Base-by-base conservation (phyloP, 345 rosid genomes). In the Citrus reticulata region DNA sequence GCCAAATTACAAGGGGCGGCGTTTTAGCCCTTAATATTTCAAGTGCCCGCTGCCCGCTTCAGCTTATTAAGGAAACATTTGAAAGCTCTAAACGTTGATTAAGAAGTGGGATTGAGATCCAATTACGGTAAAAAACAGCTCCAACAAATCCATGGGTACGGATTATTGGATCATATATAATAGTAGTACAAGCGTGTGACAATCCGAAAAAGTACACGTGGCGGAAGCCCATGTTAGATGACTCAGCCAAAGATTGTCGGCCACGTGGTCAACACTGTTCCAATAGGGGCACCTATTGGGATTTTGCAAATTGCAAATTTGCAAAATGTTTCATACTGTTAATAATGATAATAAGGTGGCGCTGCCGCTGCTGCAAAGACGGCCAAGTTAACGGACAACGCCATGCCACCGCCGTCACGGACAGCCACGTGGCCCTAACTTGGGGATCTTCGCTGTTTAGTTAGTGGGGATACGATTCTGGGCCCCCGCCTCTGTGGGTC, bases 1-100 rank as follows among this genome's bases (percentile, higher is more conserved):
- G 20, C 17, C 24, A 24, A 30, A 46, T 81, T 83, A 81, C 84
- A 73, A 60, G 55, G 88, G 88, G 83, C 77, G 74, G 64, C 58
- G 58, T 62, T 17, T 11, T 8, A 17, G 27, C n/a, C 25, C 57
- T 20, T 4, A 55, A 63, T 6, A 7, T 54, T 54, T 4, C 1
- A 2, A 4, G 58, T 17, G 22, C 7, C 58, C 58, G 22, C 51
- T 16, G 35, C 30, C 20, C 68, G 29, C 8, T 24, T 74, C 1
- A 5, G 24, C 39, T 19, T 72, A 11, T 49, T 40, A 6, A 25
- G 76, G 55, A 35, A 78, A 73, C 7, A 2, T 37, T 35, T 22
- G 42, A 39, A 19, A 11, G 54, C 72, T 68, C 13, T 54, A 54
- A 54, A 54, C 22, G 58, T 17, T 17, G 7, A 17, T 54, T 54